Conservation (phyloP, 768 basidiomycete species). For the Phaffia australis region DNA sequence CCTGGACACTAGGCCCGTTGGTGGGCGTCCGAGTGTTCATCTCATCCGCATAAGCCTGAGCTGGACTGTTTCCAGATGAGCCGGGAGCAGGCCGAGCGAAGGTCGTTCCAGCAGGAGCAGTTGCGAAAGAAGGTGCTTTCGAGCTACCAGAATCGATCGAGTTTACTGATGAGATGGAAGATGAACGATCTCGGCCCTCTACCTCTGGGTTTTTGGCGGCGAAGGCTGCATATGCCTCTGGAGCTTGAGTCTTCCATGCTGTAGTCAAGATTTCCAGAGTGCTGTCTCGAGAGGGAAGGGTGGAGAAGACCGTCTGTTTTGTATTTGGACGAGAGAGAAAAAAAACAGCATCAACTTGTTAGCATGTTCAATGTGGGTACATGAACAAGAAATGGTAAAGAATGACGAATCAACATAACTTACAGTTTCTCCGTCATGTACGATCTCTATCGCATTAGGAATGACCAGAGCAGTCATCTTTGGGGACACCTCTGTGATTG, state of each 20-base stretch:
- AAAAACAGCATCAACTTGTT: background rate
- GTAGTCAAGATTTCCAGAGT: slow-evolving; percentile 27
- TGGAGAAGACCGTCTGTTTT: slow-evolving; percentile 24
- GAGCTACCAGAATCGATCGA: background rate
- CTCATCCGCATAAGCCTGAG: background rate
- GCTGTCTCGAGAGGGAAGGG: slow-evolving; percentile 27
- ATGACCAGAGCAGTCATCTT: slow-evolving; percentile 29
- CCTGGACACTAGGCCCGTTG: background rate
- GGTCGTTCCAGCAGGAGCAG: background rate
- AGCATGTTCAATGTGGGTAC: background rate
- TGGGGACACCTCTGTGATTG: slow-evolving; percentile 22
- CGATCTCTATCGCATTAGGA: slow-evolving; percentile 29
- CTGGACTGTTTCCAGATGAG: background rate
- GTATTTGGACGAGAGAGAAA: background rate
- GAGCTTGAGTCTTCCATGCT: slow-evolving; percentile 22
- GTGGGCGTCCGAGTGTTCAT: background rate
- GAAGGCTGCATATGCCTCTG: slow-evolving; percentile 25
- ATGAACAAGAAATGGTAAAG: background rate
- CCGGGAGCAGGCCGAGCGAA: background rate
- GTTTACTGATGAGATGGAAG: slow-evolving; percentile 13
- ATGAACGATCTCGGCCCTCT: background rate
- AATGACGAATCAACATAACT: background rate
- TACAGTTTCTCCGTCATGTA: slow-evolving; percentile 11
- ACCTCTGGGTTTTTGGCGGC: slow-evolving; percentile 14
- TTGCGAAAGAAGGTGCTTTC: background rate